These are phyloP conservation scores for Tephrocybe sp. DNA, from an alignment of 768 basidiomycete genomes.

Conservation along the genomic window DNA sequence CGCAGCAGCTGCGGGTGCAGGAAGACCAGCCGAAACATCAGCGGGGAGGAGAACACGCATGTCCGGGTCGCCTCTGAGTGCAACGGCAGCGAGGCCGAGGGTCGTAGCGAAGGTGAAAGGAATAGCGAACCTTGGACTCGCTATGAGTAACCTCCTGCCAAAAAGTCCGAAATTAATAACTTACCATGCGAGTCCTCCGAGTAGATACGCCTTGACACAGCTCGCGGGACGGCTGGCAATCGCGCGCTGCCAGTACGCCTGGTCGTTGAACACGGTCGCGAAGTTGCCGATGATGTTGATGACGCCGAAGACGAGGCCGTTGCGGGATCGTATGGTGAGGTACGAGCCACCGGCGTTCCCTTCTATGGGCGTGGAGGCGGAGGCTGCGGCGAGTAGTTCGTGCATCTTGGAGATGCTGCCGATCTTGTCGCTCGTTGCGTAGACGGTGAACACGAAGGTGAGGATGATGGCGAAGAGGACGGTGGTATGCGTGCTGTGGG, in stretches of 20 bases:
- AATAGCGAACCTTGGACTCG: slow-evolving; percentile 65
- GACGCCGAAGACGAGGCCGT: slow-evolving; percentile 80
- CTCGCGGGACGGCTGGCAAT: slow-evolving; percentile 83
- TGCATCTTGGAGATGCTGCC: slow-evolving; percentile 82
- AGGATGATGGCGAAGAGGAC: slow-evolving; percentile 89
- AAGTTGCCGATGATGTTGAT: slow-evolving; percentile 91
- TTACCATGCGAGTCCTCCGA: slow-evolving; percentile 87
- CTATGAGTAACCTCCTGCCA: neutral
- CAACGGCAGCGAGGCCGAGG: slow-evolving; percentile 85
- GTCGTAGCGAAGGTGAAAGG: slow-evolving; percentile 87
- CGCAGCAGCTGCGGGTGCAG: slow-evolving; percentile 80
- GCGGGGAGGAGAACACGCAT: slow-evolving; percentile 49
- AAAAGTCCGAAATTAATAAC: slow-evolving; percentile 12
- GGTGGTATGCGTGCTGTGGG: slow-evolving; percentile 75
- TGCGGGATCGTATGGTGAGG: slow-evolving; percentile 75
- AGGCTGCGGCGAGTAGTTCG: slow-evolving; percentile 64
- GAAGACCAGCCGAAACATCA: slow-evolving; percentile 88
- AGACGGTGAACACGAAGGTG: slow-evolving; percentile 73
- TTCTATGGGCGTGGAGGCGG: slow-evolving; percentile 55
- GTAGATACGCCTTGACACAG: slow-evolving; percentile 89
- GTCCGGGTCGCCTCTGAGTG: slow-evolving; percentile 60
- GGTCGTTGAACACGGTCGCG: slow-evolving; percentile 54
- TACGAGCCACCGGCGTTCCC: slow-evolving; percentile 90
- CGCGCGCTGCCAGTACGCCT: slow-evolving; percentile 91
- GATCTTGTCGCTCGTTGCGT: slow-evolving; percentile 76